A percentile compares a stretch with the other conserved stretches of the same genome.
Conservation (phyloP, 805 yeast species). For the Blastobotrys robertii region DNA sequence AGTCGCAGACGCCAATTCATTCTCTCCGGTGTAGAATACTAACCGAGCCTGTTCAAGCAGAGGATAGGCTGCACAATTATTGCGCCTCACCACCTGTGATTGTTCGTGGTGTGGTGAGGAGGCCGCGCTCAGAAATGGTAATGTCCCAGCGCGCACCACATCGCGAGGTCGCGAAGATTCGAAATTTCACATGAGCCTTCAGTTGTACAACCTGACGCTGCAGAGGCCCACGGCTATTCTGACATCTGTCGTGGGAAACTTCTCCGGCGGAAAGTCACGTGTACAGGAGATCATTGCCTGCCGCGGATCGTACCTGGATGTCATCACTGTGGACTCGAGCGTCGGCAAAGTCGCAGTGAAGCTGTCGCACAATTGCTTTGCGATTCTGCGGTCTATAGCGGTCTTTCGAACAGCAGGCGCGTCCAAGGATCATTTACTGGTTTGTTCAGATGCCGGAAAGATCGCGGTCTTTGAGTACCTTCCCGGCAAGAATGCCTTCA, state of each 20-base stretch:
- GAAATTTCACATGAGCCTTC: conserved; percentile 1
- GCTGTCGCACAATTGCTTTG: conserved; percentile 41
- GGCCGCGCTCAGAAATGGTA: too few species aligned
- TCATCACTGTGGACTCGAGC: conserved; percentile 42
- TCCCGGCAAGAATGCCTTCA: conserved; percentile 31
- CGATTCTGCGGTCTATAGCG: conserved; percentile 44
- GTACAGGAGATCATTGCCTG: conserved; percentile 56
- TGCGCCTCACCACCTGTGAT: not conserved
- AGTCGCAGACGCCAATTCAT: too few species aligned
- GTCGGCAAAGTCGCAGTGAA: conserved; percentile 45
- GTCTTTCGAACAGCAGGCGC: conserved; percentile 46
- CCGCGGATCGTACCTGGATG: conserved; percentile 43
- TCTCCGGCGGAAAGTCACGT: conserved; percentile 38
- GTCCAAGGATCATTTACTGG: conserved; percentile 45
- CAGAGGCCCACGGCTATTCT: conserved; percentile 46
- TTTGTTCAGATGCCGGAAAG: conserved; percentile 76
- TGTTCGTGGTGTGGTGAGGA: too few species aligned
- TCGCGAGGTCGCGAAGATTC: not conserved
- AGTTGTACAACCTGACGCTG: conserved; percentile 63
- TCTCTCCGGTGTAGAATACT: too few species aligned
- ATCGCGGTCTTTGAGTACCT: conserved; percentile 44
- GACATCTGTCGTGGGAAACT: conserved; percentile 57
- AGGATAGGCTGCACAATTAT: too few species aligned
- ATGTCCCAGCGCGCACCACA: too few species aligned
- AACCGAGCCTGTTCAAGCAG: too few species aligned